Evolutionary conservation across 495 filamentous ascomycete genomes (phyloP).

Genomic region (Lindgomyces ingoldianus): DNA sequence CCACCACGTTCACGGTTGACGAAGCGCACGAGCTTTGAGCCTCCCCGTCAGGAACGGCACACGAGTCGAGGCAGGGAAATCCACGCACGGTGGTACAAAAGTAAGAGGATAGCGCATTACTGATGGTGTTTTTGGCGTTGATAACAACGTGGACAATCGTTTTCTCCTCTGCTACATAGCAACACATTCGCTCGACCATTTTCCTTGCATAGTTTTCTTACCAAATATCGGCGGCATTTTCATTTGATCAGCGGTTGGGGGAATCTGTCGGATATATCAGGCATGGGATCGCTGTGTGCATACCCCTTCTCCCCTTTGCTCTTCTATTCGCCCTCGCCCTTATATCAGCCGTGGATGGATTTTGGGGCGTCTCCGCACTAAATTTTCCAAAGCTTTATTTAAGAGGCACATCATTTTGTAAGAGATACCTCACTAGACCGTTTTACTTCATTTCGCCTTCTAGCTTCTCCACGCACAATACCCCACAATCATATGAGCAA

Average conservation of each 20-base stretch:
- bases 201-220: neutral
- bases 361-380: too few relatives aligned
- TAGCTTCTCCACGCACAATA: neutral
- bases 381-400: neutral
- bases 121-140: slow-evolving; percentile 36
- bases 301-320: slow-evolving; percentile 3
- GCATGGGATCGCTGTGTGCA: neutral
- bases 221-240: neutral
- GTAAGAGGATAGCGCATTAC: slow-evolving; percentile 28
- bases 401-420: slow-evolving; percentile 1
- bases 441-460: neutral
- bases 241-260: neutral
- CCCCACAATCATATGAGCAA: neutral
- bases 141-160: slow-evolving; percentile 15
- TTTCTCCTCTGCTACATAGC: slow-evolving; percentile 1
- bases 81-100: slow-evolving; percentile 17
- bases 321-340: neutral
- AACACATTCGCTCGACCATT: slow-evolving; percentile 20
- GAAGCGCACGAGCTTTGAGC: slow-evolving; percentile 13
- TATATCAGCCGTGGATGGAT: too few relatives aligned
- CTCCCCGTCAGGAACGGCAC: slow-evolving; percentile 31
- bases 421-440: slow-evolving; percentile 22
- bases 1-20: slow-evolving; percentile 27
- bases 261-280: neutral
- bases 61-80: slow-evolving; percentile 20